These are phyloP conservation scores for Blastomyces gilchristii DNA, from an alignment of 2,329 filamentous ascomycete species.

Conservation along the genomic window DNA sequence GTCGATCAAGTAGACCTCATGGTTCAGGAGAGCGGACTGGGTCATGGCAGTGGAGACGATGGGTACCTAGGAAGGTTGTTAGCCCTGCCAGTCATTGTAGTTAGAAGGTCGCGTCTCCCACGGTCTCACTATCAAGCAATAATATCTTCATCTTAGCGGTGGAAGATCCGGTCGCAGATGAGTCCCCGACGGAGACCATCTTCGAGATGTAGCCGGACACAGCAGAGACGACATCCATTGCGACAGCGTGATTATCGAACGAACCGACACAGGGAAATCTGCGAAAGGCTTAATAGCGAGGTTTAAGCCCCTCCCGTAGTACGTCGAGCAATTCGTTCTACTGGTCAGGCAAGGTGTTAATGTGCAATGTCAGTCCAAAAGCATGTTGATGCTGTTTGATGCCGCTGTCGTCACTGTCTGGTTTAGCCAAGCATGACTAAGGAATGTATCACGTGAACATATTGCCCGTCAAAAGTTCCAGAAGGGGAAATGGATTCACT, in stretches of 20 bases:
- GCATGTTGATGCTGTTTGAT: no score
- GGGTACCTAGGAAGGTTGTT: slow-evolving; percentile 48
- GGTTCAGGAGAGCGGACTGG: slow-evolving; percentile 85
- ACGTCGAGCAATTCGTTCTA: neutral
- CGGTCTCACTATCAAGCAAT: slow-evolving; percentile 83
- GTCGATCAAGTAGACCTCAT: slow-evolving; percentile 97
- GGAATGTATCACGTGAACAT: no score
- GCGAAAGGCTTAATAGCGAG: neutral
- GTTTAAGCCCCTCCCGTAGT: neutral
- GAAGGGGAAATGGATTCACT: no score
- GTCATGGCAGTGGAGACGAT: slow-evolving; percentile 94
- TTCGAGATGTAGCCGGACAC: slow-evolving; percentile 92
- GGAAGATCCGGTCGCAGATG: slow-evolving; percentile 49
- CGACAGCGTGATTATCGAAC: slow-evolving; percentile 20
- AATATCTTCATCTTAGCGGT: slow-evolving; percentile 97
- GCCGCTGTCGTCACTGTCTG: no score
- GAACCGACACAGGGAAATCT: neutral
- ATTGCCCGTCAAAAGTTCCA: no score
- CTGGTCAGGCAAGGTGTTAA: neutral
- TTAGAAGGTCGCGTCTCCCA: slow-evolving; percentile 39
- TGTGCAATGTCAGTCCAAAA: no score
- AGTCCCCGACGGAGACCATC: slow-evolving; percentile 81
- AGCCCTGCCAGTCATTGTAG: slow-evolving; percentile 15
- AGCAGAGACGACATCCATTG: slow-evolving; percentile 89
- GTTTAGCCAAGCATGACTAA: no score